Percentiles rank a stretch among this genome's conserved stretches.
These are phyloP conservation scores for Rhizophlyctis rosea DNA, from an alignment of 192 early-diverging fungal species.

Conservation along the genomic window DNA sequence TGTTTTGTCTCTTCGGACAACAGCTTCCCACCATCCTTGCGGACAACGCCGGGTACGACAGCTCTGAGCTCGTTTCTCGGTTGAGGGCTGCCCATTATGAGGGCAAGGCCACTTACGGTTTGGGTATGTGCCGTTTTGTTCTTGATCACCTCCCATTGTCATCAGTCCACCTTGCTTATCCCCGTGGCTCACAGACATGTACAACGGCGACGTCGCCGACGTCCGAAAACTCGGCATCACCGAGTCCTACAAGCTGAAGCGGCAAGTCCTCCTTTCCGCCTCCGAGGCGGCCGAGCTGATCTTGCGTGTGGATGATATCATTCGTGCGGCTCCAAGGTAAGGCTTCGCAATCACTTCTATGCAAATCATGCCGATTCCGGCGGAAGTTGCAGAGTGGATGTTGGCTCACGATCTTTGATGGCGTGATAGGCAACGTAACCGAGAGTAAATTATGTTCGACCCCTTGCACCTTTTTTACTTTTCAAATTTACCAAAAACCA, in stretches of 20 bases:
- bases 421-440: too few relatives aligned
- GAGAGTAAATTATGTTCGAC: too few relatives aligned
- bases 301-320: constrained; percentile 96
- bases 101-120: constrained; percentile 68
- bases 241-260: constrained; percentile 96
- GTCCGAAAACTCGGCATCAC: constrained; percentile 86
- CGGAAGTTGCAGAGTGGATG: too few relatives aligned
- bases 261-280: constrained; percentile 84
- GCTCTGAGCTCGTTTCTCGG: constrained; percentile 85
- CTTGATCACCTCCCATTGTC: neutral
- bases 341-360: too few relatives aligned
- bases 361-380: too few relatives aligned
- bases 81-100: constrained; percentile 93
- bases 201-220: constrained; percentile 72
- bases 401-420: too few relatives aligned
- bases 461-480: too few relatives aligned
- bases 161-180: constrained; percentile 4
- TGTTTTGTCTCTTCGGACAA: neutral
- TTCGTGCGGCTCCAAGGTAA: constrained; percentile 72
- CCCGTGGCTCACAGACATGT: constrained; percentile 64
- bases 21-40: constrained; percentile 97
- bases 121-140: constrained; percentile 46
- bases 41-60: constrained; percentile 96
- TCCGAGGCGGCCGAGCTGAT: constrained; percentile 97
- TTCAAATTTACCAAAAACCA: too few relatives aligned